A percentile compares a stretch with the other conserved stretches of the same genome.
These are phyloP conservation scores for Ceratobasidium sp. DNA, from an alignment of 1,284 basidiomycete genomes.

Conservation along the genomic window DNA sequence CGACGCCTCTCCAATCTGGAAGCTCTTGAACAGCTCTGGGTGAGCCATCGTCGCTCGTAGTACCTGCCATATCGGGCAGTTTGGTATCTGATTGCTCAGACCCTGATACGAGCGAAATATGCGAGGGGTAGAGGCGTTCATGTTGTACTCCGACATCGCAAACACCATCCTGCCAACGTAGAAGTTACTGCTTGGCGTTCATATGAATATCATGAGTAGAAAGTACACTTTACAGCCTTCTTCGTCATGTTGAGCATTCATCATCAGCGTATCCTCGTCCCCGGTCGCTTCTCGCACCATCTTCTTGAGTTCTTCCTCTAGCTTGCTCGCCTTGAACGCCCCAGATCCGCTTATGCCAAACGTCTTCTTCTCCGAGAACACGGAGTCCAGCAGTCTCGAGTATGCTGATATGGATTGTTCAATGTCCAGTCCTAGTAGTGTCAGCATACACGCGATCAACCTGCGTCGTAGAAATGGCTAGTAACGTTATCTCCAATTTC, in stretches of 20 bases:
- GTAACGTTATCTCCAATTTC: background rate
- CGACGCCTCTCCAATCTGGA: background rate
- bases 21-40: constrained; percentile 15
- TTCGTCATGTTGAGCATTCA: background rate
- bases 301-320: background rate
- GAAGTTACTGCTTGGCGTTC: too few species aligned
- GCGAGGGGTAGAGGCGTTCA: background rate
- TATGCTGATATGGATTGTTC: background rate
- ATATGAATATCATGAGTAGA: background rate
- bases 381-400: background rate
- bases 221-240: constrained; percentile 9
- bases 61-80: constrained; percentile 31
- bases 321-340: constrained; percentile 2
- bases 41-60: constrained; percentile 19
- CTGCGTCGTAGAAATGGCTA: constrained; percentile 41
- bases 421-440: background rate
- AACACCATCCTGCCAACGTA: background rate
- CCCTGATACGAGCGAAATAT: constrained; percentile 5
- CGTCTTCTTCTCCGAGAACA: background rate
- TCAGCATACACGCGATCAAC: constrained; percentile 53
- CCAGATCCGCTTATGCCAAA: background rate
- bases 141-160: constrained; percentile 2
- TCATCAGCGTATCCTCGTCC: background rate
- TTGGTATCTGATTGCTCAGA: background rate
- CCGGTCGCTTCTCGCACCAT: background rate